phyloP scores from a whole-genome alignment of 306 rosid species.

The Parietaria judaica region DNA sequence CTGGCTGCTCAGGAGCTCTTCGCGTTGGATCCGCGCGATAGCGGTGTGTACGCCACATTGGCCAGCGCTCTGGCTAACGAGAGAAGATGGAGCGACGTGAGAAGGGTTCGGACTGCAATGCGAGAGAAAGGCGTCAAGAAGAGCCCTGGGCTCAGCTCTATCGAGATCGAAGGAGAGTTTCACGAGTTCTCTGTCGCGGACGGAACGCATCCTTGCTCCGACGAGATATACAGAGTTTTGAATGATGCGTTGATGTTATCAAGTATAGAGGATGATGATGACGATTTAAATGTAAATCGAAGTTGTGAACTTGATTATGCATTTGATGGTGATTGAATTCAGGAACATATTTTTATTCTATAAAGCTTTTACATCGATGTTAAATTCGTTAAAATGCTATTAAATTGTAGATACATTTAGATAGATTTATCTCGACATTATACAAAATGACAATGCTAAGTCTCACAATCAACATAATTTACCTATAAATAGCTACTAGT shows the following conservation, averaged over 20 bases:
- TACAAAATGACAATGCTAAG: no score
- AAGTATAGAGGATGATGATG: constrained; percentile 30
- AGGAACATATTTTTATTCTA: no score
- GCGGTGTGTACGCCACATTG: constrained; percentile 52
- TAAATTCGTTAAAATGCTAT: no score
- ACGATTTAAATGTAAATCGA: constrained; percentile 10
- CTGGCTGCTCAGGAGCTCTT: constrained; percentile 42
- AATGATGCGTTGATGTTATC: constrained; percentile 31
- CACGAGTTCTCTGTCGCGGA: constrained; percentile 66
- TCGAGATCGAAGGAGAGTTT: constrained; percentile 55
- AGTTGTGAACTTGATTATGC: constrained; percentile 1
- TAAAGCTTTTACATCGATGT: no score
- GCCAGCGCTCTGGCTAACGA: constrained; percentile 52
- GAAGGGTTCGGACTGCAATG: constrained; percentile 60
- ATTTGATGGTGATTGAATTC: neutral
- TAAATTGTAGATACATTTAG: no score
- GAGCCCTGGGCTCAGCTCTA: constrained; percentile 59
- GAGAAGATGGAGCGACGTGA: constrained; percentile 61
- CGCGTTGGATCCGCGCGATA: constrained; percentile 57
- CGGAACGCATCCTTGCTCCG: constrained; percentile 53
- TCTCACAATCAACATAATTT: no score
- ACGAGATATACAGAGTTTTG: constrained; percentile 43
- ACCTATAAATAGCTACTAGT: no score
- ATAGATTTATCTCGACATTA: no score
- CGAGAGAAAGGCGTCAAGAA: constrained; percentile 67